Evolutionary conservation across 176 grass and related monocot genomes (phyloP).

Genomic region (Raddia guianensis): DNA sequence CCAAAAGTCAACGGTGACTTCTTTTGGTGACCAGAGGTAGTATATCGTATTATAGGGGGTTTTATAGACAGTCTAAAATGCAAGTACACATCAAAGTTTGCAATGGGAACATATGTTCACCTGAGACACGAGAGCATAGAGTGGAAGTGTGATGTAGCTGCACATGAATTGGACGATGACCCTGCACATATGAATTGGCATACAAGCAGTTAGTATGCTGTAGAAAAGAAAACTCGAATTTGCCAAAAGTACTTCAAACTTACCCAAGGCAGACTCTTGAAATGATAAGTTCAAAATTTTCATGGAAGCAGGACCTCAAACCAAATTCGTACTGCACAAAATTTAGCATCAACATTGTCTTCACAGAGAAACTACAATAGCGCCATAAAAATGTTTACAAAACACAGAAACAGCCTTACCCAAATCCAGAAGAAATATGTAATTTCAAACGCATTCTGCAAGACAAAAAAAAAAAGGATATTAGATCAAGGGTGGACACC

Average conservation of each 20-base stretch:
- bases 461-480: slow-evolving; percentile 19
- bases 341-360: neutral
- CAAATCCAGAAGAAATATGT: slow-evolving; percentile 88
- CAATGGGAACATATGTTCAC: slow-evolving; percentile 37
- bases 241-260: neutral
- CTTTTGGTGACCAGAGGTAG: too few relatives aligned
- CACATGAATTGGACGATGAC: slow-evolving; percentile 66
- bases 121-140: slow-evolving; percentile 93
- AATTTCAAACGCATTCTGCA: slow-evolving; percentile 90
- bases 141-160: slow-evolving; percentile 90
- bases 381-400: neutral
- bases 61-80: neutral
- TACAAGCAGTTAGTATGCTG: neutral
- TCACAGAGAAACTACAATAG: slow-evolving; percentile 17
- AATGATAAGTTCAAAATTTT: slow-evolving; percentile 50
- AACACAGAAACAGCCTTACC: slow-evolving; percentile 50
- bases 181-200: slow-evolving; percentile 44
- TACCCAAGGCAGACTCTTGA: slow-evolving; percentile 81
- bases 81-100: neutral
- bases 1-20: too few relatives aligned
- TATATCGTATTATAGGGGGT: neutral
- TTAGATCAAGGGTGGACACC: slow-evolving; percentile 19
- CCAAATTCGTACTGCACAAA: slow-evolving; percentile 73
- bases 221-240: too few relatives aligned
- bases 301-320: slow-evolving; percentile 73